These are phyloP conservation scores for Barnettozyma hawaiiensis DNA, from an alignment of 1,139 yeast genomes.

Conservation along the genomic window DNA sequence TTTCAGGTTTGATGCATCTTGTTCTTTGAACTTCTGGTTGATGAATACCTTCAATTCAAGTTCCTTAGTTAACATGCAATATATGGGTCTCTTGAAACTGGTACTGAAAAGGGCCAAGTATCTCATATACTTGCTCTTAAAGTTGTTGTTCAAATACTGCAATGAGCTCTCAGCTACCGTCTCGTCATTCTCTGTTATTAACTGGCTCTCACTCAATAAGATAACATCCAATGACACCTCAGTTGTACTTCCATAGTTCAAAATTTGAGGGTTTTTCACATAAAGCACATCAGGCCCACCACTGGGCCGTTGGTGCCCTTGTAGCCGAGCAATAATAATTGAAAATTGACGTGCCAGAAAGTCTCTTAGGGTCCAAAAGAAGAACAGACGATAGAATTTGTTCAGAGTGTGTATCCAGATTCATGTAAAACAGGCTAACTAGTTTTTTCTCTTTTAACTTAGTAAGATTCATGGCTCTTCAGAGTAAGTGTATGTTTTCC, in stretches of 20 bases:
- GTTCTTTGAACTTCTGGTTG: slow-evolving; percentile 20
- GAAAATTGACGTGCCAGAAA: slow-evolving; percentile 12
- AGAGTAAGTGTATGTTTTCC: background rate
- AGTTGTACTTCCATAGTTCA: slow-evolving; percentile 17
- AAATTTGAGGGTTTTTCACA: slow-evolving; percentile 25
- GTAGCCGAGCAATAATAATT: slow-evolving; percentile 19
- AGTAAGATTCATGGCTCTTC: background rate
- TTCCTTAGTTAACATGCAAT: slow-evolving; percentile 16
- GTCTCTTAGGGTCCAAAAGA: slow-evolving; percentile 19
- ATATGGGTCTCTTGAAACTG: slow-evolving; percentile 22
- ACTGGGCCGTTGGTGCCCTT: slow-evolving; percentile 21
- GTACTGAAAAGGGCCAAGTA: slow-evolving; percentile 19
- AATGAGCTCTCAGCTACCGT: slow-evolving; percentile 6
- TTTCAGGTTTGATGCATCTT: slow-evolving; percentile 21
- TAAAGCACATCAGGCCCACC: slow-evolving; percentile 28
- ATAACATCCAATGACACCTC: slow-evolving; percentile 29
- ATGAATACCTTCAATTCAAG: slow-evolving; percentile 18
- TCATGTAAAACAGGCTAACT: slow-evolving; percentile 19
- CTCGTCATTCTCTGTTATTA: slow-evolving; percentile 20
- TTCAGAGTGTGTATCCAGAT: slow-evolving; percentile 16
- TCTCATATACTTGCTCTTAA: slow-evolving; percentile 13
- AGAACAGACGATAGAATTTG: slow-evolving; percentile 15
- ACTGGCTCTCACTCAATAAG: slow-evolving; percentile 27
- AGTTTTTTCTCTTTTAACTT: slow-evolving; percentile 21
- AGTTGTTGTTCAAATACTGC: slow-evolving; percentile 20